phyloP scores from a whole-genome alignment of 495 filamentous ascomycete genomes.

The Trichoderma reesei region DNA sequence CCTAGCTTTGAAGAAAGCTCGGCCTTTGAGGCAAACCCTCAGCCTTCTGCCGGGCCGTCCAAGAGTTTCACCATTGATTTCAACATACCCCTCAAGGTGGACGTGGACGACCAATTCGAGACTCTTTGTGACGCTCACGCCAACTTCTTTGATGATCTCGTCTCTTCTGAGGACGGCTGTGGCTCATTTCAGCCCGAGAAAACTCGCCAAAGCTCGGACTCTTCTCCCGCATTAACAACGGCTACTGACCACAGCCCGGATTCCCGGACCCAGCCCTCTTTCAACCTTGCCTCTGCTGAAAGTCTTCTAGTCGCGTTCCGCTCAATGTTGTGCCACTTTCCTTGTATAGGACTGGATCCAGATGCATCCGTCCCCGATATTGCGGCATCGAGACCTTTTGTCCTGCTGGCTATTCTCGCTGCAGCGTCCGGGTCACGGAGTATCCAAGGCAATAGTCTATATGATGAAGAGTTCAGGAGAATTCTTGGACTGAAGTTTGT shows the following conservation, averaged over 20 bases:
- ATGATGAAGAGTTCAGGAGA: conserved; percentile 42
- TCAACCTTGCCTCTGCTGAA: conserved; percentile 37
- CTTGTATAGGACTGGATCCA: conserved; percentile 25
- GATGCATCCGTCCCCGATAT: conserved; percentile 28
- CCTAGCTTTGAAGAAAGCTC: conserved; percentile 12
- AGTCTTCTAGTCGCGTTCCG: conserved; percentile 30
- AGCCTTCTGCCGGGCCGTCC: conserved; percentile 30
- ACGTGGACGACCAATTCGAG: conserved; percentile 26
- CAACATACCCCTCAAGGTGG: conserved; percentile 25
- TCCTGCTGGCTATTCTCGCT: conserved; percentile 35
- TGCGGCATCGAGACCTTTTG: conserved; percentile 30
- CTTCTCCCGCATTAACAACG: conserved; percentile 19
- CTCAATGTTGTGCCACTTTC: conserved; percentile 30
- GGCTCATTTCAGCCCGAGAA: conserved; percentile 7
- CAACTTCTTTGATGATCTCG: conserved; percentile 23
- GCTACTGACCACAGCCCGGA: conserved; percentile 14
- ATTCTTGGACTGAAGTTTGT: conserved; percentile 39
- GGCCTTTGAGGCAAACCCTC: conserved; percentile 13
- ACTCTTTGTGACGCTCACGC: conserved; percentile 28
- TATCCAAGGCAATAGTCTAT: conserved; percentile 36
- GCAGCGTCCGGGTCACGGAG: conserved; percentile 31
- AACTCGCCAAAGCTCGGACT: conserved; percentile 23
- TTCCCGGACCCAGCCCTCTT: conserved; percentile 34
- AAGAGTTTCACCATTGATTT: conserved; percentile 44
- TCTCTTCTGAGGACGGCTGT: conserved; percentile 15